A percentile compares a stretch with the other conserved stretches of the same genome.
Evolutionary conservation across 1,284 basidiomycete species (phyloP).

Genomic region (Cutaneotrichosporon sp.): DNA sequence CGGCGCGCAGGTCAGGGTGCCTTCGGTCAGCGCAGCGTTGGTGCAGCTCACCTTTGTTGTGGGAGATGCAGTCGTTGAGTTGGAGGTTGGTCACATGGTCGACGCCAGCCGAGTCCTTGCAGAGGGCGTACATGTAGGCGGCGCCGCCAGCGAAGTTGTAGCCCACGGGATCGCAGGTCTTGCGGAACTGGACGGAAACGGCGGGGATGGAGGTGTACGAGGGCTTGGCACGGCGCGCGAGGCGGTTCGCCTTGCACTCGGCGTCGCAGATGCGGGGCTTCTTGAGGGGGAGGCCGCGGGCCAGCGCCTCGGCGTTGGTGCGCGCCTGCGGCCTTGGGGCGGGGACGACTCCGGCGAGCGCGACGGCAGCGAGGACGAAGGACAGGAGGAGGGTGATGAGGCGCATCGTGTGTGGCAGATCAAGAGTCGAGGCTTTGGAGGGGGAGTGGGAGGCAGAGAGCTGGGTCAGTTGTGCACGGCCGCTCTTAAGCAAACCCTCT

Average conservation of each 20-base stretch:
- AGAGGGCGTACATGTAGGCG: neutral
- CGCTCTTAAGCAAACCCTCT: too few relatives aligned
- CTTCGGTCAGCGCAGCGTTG: neutral
- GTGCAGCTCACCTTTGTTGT: neutral
- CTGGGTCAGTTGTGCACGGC: too few relatives aligned
- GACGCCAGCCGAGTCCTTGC: neutral
- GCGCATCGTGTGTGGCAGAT: neutral
- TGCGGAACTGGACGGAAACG: neutral
- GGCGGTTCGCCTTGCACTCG: neutral
- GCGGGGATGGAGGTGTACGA: neutral
- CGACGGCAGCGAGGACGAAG: neutral
- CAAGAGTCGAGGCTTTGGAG: too few relatives aligned
- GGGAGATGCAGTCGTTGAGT: neutral
- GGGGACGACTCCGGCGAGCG: neutral
- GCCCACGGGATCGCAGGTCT: neutral
- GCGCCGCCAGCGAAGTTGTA: neutral
- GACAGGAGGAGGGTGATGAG: neutral
- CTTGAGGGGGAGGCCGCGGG: neutral
- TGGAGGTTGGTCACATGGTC: neutral
- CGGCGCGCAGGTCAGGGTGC: neutral
- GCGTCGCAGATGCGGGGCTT: neutral
- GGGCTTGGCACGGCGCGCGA: neutral
- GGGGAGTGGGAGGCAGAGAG: too few relatives aligned
- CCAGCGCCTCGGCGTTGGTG: neutral
- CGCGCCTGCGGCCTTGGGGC: neutral